phyloP scores from a whole-genome alignment of 2,329 filamentous ascomycete species.

The Talaromyces sp. region DNA sequence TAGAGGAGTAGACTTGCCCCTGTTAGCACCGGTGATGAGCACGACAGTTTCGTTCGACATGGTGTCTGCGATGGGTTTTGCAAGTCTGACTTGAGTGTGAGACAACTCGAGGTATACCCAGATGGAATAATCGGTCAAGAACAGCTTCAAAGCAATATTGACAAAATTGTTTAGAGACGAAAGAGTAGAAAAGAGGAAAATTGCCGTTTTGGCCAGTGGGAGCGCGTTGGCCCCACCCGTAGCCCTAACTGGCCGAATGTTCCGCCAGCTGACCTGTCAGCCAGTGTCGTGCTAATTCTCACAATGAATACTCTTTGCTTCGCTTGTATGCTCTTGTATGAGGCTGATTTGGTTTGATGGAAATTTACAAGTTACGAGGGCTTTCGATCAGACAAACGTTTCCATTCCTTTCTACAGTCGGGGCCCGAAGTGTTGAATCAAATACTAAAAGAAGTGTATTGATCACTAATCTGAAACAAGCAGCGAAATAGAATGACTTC shows the following conservation, averaged over 20 bases:
- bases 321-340: too few relatives aligned
- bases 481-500: too few relatives aligned
- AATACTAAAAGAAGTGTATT: too few relatives aligned
- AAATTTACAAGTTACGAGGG: too few relatives aligned
- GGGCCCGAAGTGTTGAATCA: too few relatives aligned
- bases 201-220: neutral
- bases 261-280: neutral
- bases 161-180: neutral
- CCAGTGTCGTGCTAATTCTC: neutral
- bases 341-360: too few relatives aligned
- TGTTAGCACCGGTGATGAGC: constrained; percentile 9
- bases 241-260: neutral
- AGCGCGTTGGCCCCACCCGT: neutral
- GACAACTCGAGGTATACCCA: neutral
- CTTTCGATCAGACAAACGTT: too few relatives aligned
- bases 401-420: too few relatives aligned
- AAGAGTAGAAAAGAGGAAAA: neutral
- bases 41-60: constrained; percentile 10
- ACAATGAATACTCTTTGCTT: neutral
- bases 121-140: neutral
- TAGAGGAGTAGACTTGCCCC: neutral
- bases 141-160: neutral
- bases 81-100: neutral
- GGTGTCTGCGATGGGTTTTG: neutral
- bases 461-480: too few relatives aligned